Percentiles rank a stretch among this genome's conserved stretches.
phyloP scores from a whole-genome alignment of 1,284 basidiomycete genomes.

The Cerrena zonata region DNA sequence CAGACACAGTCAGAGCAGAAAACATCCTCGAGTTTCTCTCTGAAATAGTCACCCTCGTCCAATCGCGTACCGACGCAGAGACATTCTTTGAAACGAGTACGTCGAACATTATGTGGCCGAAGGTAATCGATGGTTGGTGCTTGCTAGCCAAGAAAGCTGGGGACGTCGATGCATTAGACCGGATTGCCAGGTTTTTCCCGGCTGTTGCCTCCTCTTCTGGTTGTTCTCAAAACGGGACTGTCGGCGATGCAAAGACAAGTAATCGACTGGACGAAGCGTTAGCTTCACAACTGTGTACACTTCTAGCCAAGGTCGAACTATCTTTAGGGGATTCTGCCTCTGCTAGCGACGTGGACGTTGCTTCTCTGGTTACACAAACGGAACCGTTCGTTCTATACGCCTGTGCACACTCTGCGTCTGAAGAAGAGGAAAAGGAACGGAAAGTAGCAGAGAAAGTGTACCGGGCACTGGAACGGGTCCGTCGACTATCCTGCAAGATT shows the following conservation, averaged over 20 bases:
- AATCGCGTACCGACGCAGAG: background rate
- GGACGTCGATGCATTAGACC: background rate
- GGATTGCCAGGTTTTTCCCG: background rate
- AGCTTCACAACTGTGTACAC: no score
- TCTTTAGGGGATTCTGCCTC: background rate
- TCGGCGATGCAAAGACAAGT: no score
- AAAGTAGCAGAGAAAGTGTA: background rate
- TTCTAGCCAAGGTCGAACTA: background rate
- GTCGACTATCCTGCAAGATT: background rate
- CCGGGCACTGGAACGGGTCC: background rate
- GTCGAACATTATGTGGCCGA: no score
- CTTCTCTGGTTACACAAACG: no score
- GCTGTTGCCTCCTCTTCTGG: background rate
- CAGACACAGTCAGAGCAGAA: background rate
- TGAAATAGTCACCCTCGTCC: background rate
- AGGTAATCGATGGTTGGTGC: constrained; percentile 3
- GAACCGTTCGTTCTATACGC: no score
- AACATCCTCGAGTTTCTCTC: background rate
- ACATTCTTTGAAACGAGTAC: background rate
- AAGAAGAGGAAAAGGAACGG: no score
- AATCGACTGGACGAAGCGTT: no score
- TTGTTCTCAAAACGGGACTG: background rate
- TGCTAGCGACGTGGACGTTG: no score
- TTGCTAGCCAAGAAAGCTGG: constrained; percentile 1
- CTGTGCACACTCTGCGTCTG: no score